Percentiles rank a stretch among this genome's conserved stretches.
Conservation (phyloP, 495 filamentous ascomycete species). For the Stereocaulon alpinum region DNA sequence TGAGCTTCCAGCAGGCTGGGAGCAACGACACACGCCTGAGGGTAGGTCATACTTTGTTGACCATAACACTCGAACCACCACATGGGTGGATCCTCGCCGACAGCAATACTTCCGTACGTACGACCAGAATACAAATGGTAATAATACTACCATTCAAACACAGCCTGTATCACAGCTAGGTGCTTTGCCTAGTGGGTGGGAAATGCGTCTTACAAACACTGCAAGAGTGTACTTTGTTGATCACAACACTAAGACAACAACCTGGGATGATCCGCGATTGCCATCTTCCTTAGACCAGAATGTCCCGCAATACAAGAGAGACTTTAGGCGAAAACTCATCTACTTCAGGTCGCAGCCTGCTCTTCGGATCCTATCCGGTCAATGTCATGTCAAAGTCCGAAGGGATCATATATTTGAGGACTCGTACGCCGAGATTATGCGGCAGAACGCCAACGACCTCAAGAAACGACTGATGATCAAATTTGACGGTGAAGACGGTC, state of each 20-base stretch:
- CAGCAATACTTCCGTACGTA: slow-evolving; percentile 99
- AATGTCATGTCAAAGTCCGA: slow-evolving; percentile 96
- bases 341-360: slow-evolving; percentile 99
- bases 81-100: slow-evolving; percentile 96
- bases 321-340: slow-evolving; percentile 94
- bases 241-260: slow-evolving; percentile 98
- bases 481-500: slow-evolving; percentile 95
- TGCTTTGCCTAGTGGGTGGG: slow-evolving; percentile 95
- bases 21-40: slow-evolving; percentile 90
- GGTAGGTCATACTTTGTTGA: slow-evolving; percentile 97
- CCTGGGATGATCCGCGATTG: slow-evolving; percentile 96
- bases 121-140: slow-evolving; percentile 62
- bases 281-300: slow-evolving; percentile 97
- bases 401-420: slow-evolving; percentile 97
- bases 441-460: slow-evolving; percentile 87
- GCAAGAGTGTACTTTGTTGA: slow-evolving; percentile 98
- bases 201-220: slow-evolving; percentile 98
- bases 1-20: slow-evolving; percentile 92
- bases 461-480: slow-evolving; percentile 99
- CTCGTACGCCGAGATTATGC: slow-evolving; percentile 96
- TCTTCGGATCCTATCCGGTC: slow-evolving; percentile 85
- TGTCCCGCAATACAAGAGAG: slow-evolving; percentile 97
- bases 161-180: slow-evolving; percentile 96
- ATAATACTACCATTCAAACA: slow-evolving; percentile 80
- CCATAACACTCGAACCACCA: slow-evolving; percentile 96